Percentiles rank a stretch among this genome's conserved stretches.
Conservation (phyloP, 2,329 filamentous ascomycete genomes). For the Aspergillus japonicus region DNA sequence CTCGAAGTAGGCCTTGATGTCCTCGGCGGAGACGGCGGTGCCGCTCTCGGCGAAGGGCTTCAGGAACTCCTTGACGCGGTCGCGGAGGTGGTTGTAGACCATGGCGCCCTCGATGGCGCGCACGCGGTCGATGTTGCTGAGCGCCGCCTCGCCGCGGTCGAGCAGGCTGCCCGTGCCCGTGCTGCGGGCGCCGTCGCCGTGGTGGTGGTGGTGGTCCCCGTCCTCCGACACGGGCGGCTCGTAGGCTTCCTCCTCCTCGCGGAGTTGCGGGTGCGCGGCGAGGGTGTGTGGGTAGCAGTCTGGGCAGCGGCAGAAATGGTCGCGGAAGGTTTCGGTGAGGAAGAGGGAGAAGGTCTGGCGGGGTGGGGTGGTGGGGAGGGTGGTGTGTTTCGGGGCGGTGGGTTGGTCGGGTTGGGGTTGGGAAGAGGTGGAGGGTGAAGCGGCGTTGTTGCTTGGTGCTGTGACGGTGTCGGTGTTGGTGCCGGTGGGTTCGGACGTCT, state of each 20-base stretch:
- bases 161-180: constrained; percentile 76
- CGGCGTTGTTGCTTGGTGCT: not conserved
- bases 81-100: constrained; percentile 95
- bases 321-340: constrained; percentile 73
- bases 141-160: constrained; percentile 86
- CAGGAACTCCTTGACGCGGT: constrained; percentile 92
- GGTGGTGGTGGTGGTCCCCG: constrained; percentile 50
- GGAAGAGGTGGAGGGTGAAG: not conserved
- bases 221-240: constrained; percentile 80
- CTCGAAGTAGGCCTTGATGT: constrained; percentile 95
- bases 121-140: constrained; percentile 89
- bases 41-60: constrained; percentile 92
- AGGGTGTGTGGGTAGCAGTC: constrained; percentile 72
- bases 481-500: not conserved
- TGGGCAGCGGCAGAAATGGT: constrained; percentile 76
- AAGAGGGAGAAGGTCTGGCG: constrained; percentile 73
- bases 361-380: constrained; percentile 56
- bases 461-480: not conserved
- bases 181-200: constrained; percentile 46
- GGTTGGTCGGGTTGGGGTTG: not conserved
- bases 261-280: constrained; percentile 70
- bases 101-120: constrained; percentile 94
- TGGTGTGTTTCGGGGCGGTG: constrained; percentile 55
- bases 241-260: constrained; percentile 92
- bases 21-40: constrained; percentile 82